Base-by-base conservation (phyloP, 352 stramenopile genomes). In the Pythium sp. region DNA sequence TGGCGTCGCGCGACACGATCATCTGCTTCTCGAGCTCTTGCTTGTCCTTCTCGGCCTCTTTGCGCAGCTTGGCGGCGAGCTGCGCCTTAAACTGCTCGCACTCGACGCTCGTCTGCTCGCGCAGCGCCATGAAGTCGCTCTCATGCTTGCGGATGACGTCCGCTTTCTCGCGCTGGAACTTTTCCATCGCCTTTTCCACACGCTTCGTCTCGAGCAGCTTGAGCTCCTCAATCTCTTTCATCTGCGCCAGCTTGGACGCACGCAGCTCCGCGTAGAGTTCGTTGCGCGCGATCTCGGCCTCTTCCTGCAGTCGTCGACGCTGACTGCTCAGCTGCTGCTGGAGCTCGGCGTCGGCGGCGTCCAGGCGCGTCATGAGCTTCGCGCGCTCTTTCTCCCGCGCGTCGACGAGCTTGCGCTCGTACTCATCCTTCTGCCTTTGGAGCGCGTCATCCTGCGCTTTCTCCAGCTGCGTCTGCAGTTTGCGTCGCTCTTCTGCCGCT, bases 251-350 rank as follows among this genome's bases (percentile, higher is more conserved):
- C 51, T 92, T 92, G 6, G 74, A 36, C 1, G 74, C 65, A 1
- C 82, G 81, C 38, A 92, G 58, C 51, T 92, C 84, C 4, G 65
- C 72, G 49, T 79, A 65, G 41, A 91, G 32, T 53, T 92, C 86
- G 49, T 86, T 85, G 1, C 86, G 76, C 9, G 78, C 76, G 53
- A 80, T 70, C 58, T 92, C 86, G 7, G 76, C 74, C 59, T 94
- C 86, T 56, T 93, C 86, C 24, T 94, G 86, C 22, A 94, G 65
- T 11, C 86, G 75, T 41, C 86, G 72, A 4, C 86, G 81, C 68
- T 94, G 86, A 5, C 61, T 73, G 56, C 72, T 93, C 12, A 94
- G 76, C 67, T 94, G 86, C 62, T 93, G 84, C 65, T 94, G 84
- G n/a, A 94, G 59, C 57, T 93, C 86, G 0, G 81, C 81, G 61